Base-by-base conservation (phyloP, 108 stramenopile species). In the Nitzschia putrida region DNA sequence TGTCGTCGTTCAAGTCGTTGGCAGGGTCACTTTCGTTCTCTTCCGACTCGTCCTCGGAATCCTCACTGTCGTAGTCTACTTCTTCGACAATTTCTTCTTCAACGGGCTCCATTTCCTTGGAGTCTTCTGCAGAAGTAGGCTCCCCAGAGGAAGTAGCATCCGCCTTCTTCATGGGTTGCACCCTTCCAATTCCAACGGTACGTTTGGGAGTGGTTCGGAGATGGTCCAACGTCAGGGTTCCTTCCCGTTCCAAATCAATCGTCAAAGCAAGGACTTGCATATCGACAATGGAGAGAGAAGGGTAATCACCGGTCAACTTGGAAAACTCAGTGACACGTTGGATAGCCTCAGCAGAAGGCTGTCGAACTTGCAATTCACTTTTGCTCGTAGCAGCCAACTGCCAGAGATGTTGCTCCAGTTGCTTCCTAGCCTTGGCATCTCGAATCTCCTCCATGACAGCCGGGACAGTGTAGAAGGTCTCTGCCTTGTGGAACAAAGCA, bases 231-330 rank as follows among this genome's bases (percentile, higher is more conserved):
- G 68, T 44, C 7, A 67, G 60, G 42, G 81, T 83, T 25, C 82
- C 85, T 77, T 94, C 92, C 57, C 61, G 66, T 68, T 97, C 97
- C 61, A 98, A 67, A 70, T 93, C 93, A 67, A 95, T 91, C 14
- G 91, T 56, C 64, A 99, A 67, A 8, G 93, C 97, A 68, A 99
- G 64, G 0, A 99, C 89, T 61, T 93, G 91, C 57, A 98, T 57
- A 84, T 99, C 98, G 24, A 93, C 89, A 22, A 70, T 66, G 13
- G 83, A 85, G 26, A 99, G 71, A 29, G 80, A 74, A 4, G 76
- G 57, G 79, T 96, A 93, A 83, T 99, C 98, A 16, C 98, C 98
- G 11, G 97, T 98, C 70, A 88, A 85, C 23, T 91, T 69, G 22
- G 91, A 86, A 81, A 99, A 98, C 50, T 84, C 85, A 34, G 82